Percentiles rank a stretch among this genome's conserved stretches.
Evolutionary conservation across 768 basidiomycete genomes (phyloP).

Genomic region (Suillus brevipes): DNA sequence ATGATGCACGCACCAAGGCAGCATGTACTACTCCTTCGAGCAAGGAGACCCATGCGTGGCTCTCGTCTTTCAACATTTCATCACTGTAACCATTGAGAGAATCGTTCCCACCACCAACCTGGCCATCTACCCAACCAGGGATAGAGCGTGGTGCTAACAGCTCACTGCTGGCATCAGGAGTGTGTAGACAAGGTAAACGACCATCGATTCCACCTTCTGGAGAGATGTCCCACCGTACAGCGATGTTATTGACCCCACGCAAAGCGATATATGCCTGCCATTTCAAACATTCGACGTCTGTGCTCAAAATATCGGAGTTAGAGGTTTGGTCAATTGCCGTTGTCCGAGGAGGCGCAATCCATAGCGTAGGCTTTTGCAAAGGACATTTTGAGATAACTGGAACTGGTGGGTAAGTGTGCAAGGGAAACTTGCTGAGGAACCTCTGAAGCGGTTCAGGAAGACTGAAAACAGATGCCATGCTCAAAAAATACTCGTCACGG

Average conservation of each 20-base stretch:
- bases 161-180: slow-evolving; percentile 45
- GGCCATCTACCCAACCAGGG: slow-evolving; percentile 70
- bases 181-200: slow-evolving; percentile 69
- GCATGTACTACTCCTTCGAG: slow-evolving; percentile 78
- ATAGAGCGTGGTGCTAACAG: slow-evolving; percentile 69
- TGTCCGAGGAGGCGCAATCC: slow-evolving; percentile 56
- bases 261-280: slow-evolving; percentile 81
- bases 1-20: slow-evolving; percentile 54
- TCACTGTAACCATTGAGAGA: slow-evolving; percentile 69
- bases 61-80: slow-evolving; percentile 63
- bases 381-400: slow-evolving; percentile 25
- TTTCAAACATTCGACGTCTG: slow-evolving; percentile 84
- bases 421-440: slow-evolving; percentile 61
- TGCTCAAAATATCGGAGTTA: slow-evolving; percentile 47
- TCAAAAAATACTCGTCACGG: background rate
- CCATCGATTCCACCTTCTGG: slow-evolving; percentile 69
- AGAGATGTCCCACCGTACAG: slow-evolving; percentile 66
- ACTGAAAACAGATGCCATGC: slow-evolving; percentile 20
- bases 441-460: slow-evolving; percentile 43
- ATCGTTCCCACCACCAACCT: slow-evolving; percentile 40
- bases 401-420: slow-evolving; percentile 51
- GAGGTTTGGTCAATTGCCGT: slow-evolving; percentile 7
- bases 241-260: slow-evolving; percentile 50
- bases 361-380: slow-evolving; percentile 51
- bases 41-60: slow-evolving; percentile 78